Conservation (phyloP, 345 rosid species). For the Populus nigra region DNA sequence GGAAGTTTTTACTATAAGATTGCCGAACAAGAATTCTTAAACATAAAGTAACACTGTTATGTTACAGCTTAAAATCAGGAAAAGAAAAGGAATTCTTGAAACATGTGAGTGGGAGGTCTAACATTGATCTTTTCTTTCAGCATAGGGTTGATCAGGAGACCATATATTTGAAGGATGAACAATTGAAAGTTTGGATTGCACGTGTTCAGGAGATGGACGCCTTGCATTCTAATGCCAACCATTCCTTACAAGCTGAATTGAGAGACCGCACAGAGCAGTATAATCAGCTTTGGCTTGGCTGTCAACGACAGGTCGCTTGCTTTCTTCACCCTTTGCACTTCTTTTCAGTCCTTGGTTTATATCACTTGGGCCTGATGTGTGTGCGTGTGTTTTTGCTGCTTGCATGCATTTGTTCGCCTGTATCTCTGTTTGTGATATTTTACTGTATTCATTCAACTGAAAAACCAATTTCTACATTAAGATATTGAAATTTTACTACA, state of each 20-base stretch:
- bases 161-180: slow-evolving; percentile 78
- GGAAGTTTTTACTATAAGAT: background rate
- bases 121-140: slow-evolving; percentile 47
- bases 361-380: slow-evolving; percentile 1
- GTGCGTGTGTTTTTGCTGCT: background rate
- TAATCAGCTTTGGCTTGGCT: slow-evolving; percentile 87
- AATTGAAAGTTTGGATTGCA: slow-evolving; percentile 74
- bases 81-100: background rate
- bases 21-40: background rate
- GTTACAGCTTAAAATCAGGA: background rate
- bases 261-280: slow-evolving; percentile 82
- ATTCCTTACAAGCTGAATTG: slow-evolving; percentile 74
- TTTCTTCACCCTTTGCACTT: slow-evolving; percentile 8
- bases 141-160: slow-evolving; percentile 87
- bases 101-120: slow-evolving; percentile 1
- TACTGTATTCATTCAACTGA: no score
- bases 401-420: background rate
- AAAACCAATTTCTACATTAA: background rate
- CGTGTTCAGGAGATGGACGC: slow-evolving; percentile 90
- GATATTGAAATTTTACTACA: background rate
- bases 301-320: slow-evolving; percentile 86
- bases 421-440: no score
- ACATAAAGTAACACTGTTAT: background rate
- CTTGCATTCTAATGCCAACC: slow-evolving; percentile 68
- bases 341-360: background rate